Conservation (phyloP, 495 filamentous ascomycete genomes). For the Acidiella bohemica region DNA sequence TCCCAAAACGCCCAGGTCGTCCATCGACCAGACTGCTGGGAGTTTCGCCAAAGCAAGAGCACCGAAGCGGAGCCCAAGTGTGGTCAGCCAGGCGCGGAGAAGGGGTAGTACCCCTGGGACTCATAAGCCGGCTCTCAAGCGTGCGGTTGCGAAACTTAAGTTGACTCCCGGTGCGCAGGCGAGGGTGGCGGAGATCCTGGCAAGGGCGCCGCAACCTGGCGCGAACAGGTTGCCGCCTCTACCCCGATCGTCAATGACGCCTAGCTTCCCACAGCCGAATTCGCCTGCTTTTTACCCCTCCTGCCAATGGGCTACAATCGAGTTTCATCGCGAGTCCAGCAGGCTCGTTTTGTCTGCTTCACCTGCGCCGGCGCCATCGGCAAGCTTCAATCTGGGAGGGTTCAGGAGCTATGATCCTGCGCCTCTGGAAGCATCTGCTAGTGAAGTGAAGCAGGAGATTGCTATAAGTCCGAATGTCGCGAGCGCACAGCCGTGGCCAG, state of each 20-base stretch:
- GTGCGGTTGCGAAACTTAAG: constrained; percentile 3
- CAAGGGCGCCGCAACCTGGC: neutral
- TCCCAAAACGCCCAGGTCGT: constrained; percentile 13
- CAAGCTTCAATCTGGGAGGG: constrained; percentile 1
- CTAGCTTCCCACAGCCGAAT: no score
- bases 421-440: constrained; percentile 1
- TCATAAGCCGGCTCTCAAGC: neutral
- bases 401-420: constrained; percentile 12
- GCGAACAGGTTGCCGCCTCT: neutral
- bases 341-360: neutral
- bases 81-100: constrained; percentile 8
- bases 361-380: neutral
- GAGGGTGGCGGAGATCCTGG: neutral
- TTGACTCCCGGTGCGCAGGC: neutral
- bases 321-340: no score
- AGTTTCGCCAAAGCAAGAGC: neutral
- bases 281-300: no score
- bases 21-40: no score
- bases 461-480: no score
- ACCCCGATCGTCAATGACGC: no score
- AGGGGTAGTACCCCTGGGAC: constrained; percentile 8
- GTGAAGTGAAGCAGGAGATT: neutral
- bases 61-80: constrained; percentile 8
- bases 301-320: no score
- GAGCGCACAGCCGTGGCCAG: no score